Evolutionary conservation across 2,329 filamentous ascomycete genomes (phyloP), one percentile per base, ranked within the genome.

Genomic region (Epichloe festucae): DNA sequence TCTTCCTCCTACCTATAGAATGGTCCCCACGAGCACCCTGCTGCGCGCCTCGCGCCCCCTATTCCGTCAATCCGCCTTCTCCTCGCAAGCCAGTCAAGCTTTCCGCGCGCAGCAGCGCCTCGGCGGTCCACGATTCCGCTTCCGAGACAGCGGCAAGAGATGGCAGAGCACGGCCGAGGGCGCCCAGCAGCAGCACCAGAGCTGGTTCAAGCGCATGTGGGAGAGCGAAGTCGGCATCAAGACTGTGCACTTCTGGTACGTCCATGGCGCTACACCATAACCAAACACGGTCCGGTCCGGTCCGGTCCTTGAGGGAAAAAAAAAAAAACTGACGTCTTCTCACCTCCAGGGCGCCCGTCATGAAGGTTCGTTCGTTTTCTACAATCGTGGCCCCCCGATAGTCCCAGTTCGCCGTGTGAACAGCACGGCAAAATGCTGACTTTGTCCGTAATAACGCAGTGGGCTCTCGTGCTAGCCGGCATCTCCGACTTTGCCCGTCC

Each of bases 171-270:
- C 84, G 44, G 74, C 81, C 42, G 73, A 75, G 56, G 69, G 70
- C 49, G 67, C 66, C 49, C 71, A 62, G 59, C 65, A 67, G 54
- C 66, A 70, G 53, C 62, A 71, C 59, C 61, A 67, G 56, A 72
- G 73, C 64, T 83, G 76, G 75, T 82, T 93, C 68, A 82, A 84
- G 75, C 82, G 82, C 70, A 80, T 94, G 76, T 89, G 84, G 85
- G 81, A 88, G 69, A 89, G 85, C 68, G 85, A 87, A 56, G 70
- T 90, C 57, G 87, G 87, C 49, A 61, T 90, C 61, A 89, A 89
- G 84, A 98, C 93, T 56, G 93, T 98, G 63, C 93, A 98, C 72
- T 98, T 98, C 74, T 98, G 93, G 91, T 91, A 74, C 8, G 48
- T 42, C 4, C 31, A 31, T 10, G 27, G 27, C 27, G 27, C 27